Percentiles rank a stretch among this genome's conserved stretches.
Conservation (phyloP, 2,329 filamentous ascomycete genomes). For the Sclerotinia glacialis region DNA sequence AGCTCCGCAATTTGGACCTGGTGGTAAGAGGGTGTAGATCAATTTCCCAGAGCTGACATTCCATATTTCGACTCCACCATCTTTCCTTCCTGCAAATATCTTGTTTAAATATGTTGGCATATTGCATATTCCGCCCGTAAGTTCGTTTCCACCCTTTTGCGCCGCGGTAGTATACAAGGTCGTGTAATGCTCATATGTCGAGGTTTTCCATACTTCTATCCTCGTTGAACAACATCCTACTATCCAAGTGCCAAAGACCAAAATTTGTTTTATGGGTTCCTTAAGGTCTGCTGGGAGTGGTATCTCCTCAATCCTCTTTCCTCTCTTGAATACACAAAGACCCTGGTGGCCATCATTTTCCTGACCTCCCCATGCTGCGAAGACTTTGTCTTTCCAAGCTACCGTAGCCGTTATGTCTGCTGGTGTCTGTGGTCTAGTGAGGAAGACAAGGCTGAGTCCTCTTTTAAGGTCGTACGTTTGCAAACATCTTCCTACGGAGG, state of each 20-base stretch:
- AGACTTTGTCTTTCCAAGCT: constrained; percentile 82
- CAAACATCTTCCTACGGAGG: constrained; percentile 82
- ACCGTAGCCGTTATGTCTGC: constrained; percentile 79
- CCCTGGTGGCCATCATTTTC: constrained; percentile 56
- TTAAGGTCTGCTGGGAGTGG: constrained; percentile 61
- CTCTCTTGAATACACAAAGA: constrained; percentile 88
- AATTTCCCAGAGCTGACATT: constrained; percentile 90
- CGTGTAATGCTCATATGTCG: constrained; percentile 84
- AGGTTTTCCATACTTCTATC: constrained; percentile 86
- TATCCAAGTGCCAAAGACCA: constrained; percentile 89
- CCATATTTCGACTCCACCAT: constrained; percentile 95
- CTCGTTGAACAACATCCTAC: constrained; percentile 72
- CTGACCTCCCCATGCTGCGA: constrained; percentile 81
- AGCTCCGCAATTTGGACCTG: constrained; percentile 66
- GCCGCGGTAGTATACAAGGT: constrained; percentile 62
- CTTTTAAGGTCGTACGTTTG: constrained; percentile 94
- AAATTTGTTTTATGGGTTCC: constrained; percentile 71
- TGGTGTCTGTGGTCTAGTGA: constrained; percentile 87
- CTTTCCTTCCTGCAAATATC: constrained; percentile 80
- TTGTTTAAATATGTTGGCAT: constrained; percentile 98
- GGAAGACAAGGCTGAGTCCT: constrained; percentile 88
- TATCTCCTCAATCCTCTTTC: constrained; percentile 77
- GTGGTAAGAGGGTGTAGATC: constrained; percentile 83
- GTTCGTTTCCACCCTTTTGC: constrained; percentile 58
- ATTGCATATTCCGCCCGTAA: constrained; percentile 76